Percentiles rank a stretch among this genome's conserved stretches.
These are phyloP conservation scores for Aspergillus sp. DNA, from an alignment of 2,329 filamentous ascomycete genomes.

Conservation along the genomic window DNA sequence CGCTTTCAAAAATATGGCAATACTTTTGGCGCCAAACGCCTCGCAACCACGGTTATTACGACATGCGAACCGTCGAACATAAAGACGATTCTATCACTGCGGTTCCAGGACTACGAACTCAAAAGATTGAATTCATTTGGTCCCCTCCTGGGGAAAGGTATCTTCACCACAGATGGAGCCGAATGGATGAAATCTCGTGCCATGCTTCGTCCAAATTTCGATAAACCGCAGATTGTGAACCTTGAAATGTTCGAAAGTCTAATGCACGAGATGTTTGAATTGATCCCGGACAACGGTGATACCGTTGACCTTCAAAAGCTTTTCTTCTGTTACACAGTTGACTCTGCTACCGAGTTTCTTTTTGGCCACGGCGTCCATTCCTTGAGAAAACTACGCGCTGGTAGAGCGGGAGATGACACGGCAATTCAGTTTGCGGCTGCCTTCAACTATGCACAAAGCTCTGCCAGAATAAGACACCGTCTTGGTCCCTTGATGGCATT, in stretches of 20 bases:
- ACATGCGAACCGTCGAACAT: neutral
- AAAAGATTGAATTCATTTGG: constrained; percentile 5
- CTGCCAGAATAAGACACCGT: constrained; percentile 27
- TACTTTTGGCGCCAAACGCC: neutral
- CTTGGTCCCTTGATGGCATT: constrained; percentile 22
- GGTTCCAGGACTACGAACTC: neutral
- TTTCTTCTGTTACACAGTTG: constrained; percentile 65
- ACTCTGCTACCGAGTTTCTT: constrained; percentile 66
- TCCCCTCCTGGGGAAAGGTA: constrained; percentile 21
- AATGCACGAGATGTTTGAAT: constrained; percentile 6
- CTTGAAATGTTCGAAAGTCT: neutral
- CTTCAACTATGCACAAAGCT: constrained; percentile 31
- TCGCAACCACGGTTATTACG: neutral
- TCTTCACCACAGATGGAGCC: constrained; percentile 14
- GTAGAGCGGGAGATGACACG: neutral
- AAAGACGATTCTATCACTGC: neutral
- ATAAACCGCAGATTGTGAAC: constrained; percentile 12
- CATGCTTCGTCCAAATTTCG: constrained; percentile 16
- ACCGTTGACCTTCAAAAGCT: constrained; percentile 60
- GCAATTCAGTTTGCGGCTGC: constrained; percentile 30
- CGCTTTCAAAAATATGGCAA: neutral
- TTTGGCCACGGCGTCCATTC: constrained; percentile 59
- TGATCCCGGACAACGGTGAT: constrained; percentile 39
- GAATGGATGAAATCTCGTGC: constrained; percentile 13
- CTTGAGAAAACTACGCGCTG: constrained; percentile 22